Evolutionary conservation across 2,329 filamentous ascomycete species (phyloP).

Genomic region (Talaromyces sp.): DNA sequence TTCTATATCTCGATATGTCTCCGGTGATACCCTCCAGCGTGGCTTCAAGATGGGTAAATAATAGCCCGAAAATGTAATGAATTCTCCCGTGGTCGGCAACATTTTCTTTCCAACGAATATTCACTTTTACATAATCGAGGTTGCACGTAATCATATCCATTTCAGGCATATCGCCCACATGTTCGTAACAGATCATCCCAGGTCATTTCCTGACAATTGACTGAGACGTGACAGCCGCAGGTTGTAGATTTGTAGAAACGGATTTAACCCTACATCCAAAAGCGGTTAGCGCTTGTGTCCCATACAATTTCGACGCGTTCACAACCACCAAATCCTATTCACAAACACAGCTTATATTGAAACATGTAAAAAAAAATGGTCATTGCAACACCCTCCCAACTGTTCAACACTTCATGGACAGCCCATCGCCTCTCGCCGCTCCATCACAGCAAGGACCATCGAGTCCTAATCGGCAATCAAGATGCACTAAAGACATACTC

Average conservation of each 20-base stretch:
- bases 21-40: not conserved
- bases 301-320: not conserved
- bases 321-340: not conserved
- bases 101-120: no score
- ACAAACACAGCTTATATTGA: not conserved
- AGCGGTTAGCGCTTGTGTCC: not conserved
- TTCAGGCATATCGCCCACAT: no score
- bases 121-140: no score
- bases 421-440: slow-evolving; percentile 55
- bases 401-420: slow-evolving; percentile 55
- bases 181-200: not conserved
- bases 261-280: not conserved
- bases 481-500: slow-evolving; percentile 46
- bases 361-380: slow-evolving; percentile 24
- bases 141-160: no score
- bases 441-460: slow-evolving; percentile 44
- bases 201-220: not conserved
- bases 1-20: not conserved
- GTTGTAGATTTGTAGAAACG: not conserved
- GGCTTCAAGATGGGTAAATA: no score
- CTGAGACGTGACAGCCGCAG: not conserved
- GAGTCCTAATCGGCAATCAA: slow-evolving; percentile 34
- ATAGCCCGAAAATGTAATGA: no score
- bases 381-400: slow-evolving; percentile 32
- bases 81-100: no score